Conservation (phyloP, 1,284 basidiomycete species). For the Tilletia walkeri region DNA sequence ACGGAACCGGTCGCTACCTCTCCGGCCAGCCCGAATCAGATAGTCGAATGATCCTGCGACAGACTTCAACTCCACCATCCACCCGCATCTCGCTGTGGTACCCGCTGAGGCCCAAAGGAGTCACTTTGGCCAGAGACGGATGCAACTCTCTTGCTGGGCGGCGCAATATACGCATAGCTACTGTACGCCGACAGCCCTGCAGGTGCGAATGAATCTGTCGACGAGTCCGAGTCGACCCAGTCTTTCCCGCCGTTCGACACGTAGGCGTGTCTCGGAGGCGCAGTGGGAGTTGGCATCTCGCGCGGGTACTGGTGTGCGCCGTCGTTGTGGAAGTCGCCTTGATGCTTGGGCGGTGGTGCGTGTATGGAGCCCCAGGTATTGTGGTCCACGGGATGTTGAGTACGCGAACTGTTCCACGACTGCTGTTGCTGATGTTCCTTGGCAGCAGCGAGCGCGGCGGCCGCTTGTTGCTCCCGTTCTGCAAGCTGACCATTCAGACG, state of each 20-base stretch:
- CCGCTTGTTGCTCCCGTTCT: constrained; percentile 17
- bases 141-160: background rate
- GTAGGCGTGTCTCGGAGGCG: background rate
- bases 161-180: constrained; percentile 9
- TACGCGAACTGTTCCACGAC: background rate
- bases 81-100: background rate
- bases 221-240: constrained; percentile 16
- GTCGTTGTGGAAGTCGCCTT: background rate
- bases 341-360: constrained; percentile 18
- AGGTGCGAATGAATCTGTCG: background rate
- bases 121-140: constrained; percentile 1
- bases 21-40: no score
- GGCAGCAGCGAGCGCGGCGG: constrained; percentile 5
- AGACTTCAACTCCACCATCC: constrained; percentile 5
- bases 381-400: background rate
- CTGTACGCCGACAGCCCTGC: constrained; percentile 11
- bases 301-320: background rate
- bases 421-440: constrained; percentile 18
- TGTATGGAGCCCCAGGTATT: constrained; percentile 35
- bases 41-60: no score
- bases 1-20: no score
- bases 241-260: background rate
- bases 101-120: background rate
- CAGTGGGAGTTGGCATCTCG: background rate
- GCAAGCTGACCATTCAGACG: constrained; percentile 26